phyloP scores from a whole-genome alignment of 2,329 filamentous ascomycete species.

The Colletotrichum neosansevieriae region DNA sequence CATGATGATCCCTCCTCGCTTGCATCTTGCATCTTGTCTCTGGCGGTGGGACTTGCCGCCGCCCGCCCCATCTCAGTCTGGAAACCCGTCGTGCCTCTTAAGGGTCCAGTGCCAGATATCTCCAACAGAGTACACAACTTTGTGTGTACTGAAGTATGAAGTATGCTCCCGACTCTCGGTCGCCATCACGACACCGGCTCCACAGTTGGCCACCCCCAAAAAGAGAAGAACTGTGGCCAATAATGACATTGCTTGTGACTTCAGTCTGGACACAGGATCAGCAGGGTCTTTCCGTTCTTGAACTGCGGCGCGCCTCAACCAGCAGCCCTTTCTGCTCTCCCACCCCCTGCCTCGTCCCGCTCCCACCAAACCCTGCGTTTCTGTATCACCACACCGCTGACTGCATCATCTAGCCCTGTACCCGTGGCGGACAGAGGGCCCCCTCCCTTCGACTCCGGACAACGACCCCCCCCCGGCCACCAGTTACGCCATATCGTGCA shows the following conservation, averaged over 20 bases:
- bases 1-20: constrained; percentile 29
- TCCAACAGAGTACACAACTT: neutral
- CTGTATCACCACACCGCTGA: constrained; percentile 11
- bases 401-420: constrained; percentile 40
- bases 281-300: constrained; percentile 42
- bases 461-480: constrained; percentile 24
- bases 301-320: constrained; percentile 3
- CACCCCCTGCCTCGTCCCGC: neutral
- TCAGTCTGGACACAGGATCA: constrained; percentile 38
- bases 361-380: constrained; percentile 4
- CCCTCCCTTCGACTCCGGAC: neutral
- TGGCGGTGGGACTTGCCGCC: constrained; percentile 3
- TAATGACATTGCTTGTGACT: constrained; percentile 38
- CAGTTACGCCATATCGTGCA: constrained; percentile 41
- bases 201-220: constrained; percentile 1
- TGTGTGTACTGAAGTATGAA: no score
- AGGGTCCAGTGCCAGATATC: neutral
- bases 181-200: neutral
- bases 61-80: constrained; percentile 10
- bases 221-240: constrained; percentile 27
- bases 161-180: constrained; percentile 7
- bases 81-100: constrained; percentile 17
- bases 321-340: neutral
- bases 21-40: constrained; percentile 25
- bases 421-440: constrained; percentile 30